Evolutionary conservation across 2,329 filamentous ascomycete species (phyloP), one percentile per base, ranked within the genome.

Genomic region (Colletotrichum endophyticum): DNA sequence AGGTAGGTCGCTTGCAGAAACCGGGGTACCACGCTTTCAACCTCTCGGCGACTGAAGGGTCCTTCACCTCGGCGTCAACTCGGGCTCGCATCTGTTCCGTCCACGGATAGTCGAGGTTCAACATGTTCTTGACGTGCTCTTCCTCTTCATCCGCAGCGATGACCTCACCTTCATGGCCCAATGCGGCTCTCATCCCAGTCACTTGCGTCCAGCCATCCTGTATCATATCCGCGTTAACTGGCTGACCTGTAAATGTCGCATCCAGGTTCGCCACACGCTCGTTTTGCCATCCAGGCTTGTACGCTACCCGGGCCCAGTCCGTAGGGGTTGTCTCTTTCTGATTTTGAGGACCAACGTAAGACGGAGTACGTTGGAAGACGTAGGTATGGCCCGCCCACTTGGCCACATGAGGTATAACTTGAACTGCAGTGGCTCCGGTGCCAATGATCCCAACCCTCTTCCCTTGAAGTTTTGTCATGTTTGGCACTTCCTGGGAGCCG

Each of bases 281-380:
- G 12, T 79, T 76, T 76, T 90, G 88, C 91, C 91, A 92, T 6
- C 90, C 89, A 5, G 81, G 79, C 28, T 81, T 77, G 9, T 78
- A 78, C 6, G 86, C 81, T 8, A 86, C 80, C 66, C 79, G 80
- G 25, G 73, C 78, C 68, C 57, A 91, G 66, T 85, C 81, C 11
- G 83, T 82, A 0, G 81, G 81, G 44, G 89, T 85, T 0, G 86
- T 90, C 3, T 81, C 69, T 6, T 80, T 78, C 49, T 88, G 83
- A 9, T 79, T 83, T 6, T 87, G 86, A 22, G 78, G 77, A n/a
- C 83, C 83, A 5, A 89, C 83, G 1, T 82, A 82, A 1, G 86
- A 84, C 6, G 89, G 89, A 2, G 90, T 91, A 3, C 90, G 87
- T 79, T 92, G 89, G 78, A 91, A 86, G n/a, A 92, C 88, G 75